Base-by-base conservation (phyloP, 805 yeast genomes). In the Wickerhamomyces bovis region DNA sequence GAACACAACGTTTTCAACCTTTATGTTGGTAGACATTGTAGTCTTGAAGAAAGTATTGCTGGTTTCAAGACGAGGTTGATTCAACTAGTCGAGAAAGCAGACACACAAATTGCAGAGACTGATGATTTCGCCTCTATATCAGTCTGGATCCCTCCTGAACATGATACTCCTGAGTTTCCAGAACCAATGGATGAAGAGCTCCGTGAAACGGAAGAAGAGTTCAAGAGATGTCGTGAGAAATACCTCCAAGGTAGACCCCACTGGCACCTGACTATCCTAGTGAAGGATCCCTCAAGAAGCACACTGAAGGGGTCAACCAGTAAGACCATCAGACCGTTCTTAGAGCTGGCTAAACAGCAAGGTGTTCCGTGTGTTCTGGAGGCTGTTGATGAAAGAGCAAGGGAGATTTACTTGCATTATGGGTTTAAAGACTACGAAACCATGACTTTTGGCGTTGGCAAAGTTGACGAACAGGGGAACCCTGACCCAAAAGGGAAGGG, bases 121-220 rank as follows among this genome's bases (percentile, higher is more conserved):
- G 53, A 49, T 22, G 53, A 47, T n/a, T 46, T 33, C 13, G 25
- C 44, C 16, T 49, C 60, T 5, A 35, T 57, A 20, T 52, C 52
- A 1, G 52, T 55, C 7, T 55, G 60, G 60, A 52, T 53, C 39
- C 57, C 58, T 19, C 60, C 61, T 6, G 25, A 38, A 3, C 30
- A 23, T 13, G 19, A 20, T 16, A 43, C 40, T 11, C 44, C 49
- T 15, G 31, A 42, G 4, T 41, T 43, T 23, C 49, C 51, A 18
- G 45, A 42, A 23, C 38, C 47, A 15, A 39, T 46, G 25, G 19
- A 19, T 26, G 38, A 41, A 23, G 41, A 42, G 12, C 36, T 47
- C 15, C 22, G 41, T 11, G 46, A 44, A 41, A 43, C 44, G 2
- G 53, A 50, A 28, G 46, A 39, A n/a, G 23, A 16, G 8, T 41